Conservation (phyloP, 371 early-diverging fungal species). For the Apophysomyces trapeziformis region DNA sequence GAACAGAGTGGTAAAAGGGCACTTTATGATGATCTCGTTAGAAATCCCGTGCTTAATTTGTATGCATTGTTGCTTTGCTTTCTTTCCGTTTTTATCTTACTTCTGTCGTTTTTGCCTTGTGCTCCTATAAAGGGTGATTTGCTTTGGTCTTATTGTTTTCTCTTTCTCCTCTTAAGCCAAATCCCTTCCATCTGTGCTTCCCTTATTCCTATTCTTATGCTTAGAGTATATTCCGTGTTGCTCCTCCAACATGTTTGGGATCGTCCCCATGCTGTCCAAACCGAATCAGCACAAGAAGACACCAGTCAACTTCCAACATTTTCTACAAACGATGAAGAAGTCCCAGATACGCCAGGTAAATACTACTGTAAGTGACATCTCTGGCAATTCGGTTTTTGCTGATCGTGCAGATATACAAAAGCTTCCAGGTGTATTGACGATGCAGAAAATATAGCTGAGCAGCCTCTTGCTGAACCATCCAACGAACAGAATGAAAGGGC, state of each 20-base stretch:
- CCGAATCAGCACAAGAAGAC: not conserved
- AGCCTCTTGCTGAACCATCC: not conserved
- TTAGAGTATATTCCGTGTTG: constrained; percentile 22
- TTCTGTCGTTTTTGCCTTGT: too few species aligned
- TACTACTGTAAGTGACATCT: not conserved
- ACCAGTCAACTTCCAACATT: not conserved
- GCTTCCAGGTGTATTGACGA: not conserved
- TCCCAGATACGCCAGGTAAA: not conserved
- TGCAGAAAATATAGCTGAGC: not conserved
- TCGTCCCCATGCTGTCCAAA: constrained; percentile 15
- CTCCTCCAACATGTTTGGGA: constrained; percentile 22
- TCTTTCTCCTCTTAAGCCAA: not conserved
- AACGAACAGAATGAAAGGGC: not conserved
- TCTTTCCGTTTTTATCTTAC: not conserved
- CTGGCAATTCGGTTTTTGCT: not conserved
- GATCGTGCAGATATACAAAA: not conserved
- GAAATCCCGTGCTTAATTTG: not conserved
- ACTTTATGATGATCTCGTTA: not conserved
- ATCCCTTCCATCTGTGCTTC: not conserved
- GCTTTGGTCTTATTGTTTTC: not conserved
- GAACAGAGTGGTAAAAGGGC: not conserved
- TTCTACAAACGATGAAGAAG: not conserved
- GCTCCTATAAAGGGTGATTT: not conserved
- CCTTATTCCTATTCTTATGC: not conserved
- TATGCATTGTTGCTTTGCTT: not conserved